Conservation (phyloP, 768 basidiomycete genomes). For the Amanita exitialis region DNA sequence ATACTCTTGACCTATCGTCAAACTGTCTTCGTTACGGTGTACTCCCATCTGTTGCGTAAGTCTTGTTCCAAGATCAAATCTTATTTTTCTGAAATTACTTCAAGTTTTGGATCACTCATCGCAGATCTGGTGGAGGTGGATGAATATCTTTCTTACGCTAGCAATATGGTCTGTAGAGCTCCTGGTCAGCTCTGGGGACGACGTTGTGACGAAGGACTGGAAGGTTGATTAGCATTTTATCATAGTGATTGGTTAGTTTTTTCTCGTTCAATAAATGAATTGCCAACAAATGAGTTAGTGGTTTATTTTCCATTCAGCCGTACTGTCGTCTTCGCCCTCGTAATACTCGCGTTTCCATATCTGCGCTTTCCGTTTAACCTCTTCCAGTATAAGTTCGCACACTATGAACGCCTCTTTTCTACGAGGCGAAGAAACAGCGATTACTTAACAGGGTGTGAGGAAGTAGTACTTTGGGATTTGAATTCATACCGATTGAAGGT, state of each 20-base stretch:
- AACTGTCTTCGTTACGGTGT: slow-evolving; percentile 77
- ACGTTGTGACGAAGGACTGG: slow-evolving; percentile 57
- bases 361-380: slow-evolving; percentile 73
- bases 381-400: slow-evolving; percentile 79
- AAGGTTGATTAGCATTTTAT: slow-evolving; percentile 52
- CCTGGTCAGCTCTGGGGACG: slow-evolving; percentile 69
- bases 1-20: slow-evolving; percentile 77
- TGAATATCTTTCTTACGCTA: slow-evolving; percentile 81
- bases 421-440: slow-evolving; percentile 79
- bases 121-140: slow-evolving; percentile 93
- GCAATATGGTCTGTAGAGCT: slow-evolving; percentile 78
- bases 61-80: background rate
- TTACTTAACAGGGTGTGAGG: slow-evolving; percentile 29
- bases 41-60: slow-evolving; percentile 78
- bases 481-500: slow-evolving; percentile 51
- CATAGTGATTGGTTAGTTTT: background rate
- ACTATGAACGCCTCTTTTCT: slow-evolving; percentile 72
- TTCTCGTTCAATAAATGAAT: background rate
- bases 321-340: slow-evolving; percentile 51
- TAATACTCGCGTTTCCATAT: slow-evolving; percentile 93
- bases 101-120: slow-evolving; percentile 80
- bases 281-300: slow-evolving; percentile 6
- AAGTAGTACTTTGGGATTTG: background rate
- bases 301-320: slow-evolving; percentile 68
- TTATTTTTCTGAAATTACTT: slow-evolving; percentile 1